phyloP scores from a whole-genome alignment of 1,139 yeast genomes.

The Nakaseomyces delphensis region DNA sequence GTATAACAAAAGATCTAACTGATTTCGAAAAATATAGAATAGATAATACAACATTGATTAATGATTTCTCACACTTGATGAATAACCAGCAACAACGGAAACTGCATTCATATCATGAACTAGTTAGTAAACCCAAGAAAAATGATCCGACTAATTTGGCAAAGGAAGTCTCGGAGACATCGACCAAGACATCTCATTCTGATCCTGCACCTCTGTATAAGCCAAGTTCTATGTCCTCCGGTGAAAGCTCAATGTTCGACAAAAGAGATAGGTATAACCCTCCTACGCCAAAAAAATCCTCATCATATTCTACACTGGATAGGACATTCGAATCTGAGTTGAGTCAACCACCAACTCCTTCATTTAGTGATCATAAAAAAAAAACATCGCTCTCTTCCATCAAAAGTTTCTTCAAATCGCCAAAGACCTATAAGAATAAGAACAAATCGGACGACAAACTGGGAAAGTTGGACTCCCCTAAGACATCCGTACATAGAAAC shows the following conservation, averaged over 20 bases:
- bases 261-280: conserved; percentile 1
- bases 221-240: conserved; percentile 1
- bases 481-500: conserved; percentile 3
- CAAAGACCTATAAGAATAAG: conserved; percentile 14
- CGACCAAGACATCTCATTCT: neutral
- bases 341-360: conserved; percentile 11
- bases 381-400: conserved; percentile 27
- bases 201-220: neutral
- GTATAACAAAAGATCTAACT: neutral
- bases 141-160: neutral
- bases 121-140: neutral
- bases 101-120: conserved; percentile 5
- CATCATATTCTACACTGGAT: conserved; percentile 2
- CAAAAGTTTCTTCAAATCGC: conserved; percentile 28
- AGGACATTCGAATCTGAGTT: neutral
- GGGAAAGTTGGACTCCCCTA: conserved; percentile 8
- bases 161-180: neutral
- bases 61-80: conserved; percentile 1
- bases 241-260: neutral
- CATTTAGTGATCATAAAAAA: conserved; percentile 23
- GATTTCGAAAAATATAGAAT: conserved; percentile 8
- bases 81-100: conserved; percentile 1
- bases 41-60: conserved; percentile 2
- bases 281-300: conserved; percentile 5
- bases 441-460: conserved; percentile 5